Evolutionary conservation across 805 yeast genomes (phyloP).

Genomic region (Candida fluviatilis): DNA sequence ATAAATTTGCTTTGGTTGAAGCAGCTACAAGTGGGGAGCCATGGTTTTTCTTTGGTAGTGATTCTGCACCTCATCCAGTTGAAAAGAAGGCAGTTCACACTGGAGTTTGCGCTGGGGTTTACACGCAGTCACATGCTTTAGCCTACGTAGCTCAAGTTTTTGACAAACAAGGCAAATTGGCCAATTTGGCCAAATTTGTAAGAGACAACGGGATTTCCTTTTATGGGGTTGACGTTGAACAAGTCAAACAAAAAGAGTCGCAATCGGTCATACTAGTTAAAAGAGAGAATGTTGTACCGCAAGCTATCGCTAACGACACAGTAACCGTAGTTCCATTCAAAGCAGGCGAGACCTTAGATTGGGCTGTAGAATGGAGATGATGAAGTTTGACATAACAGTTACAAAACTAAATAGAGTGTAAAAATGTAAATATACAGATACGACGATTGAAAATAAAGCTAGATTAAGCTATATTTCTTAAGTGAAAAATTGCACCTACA

Average conservation of each 20-base stretch:
- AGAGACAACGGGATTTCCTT: conserved; percentile 68
- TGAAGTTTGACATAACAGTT: not conserved
- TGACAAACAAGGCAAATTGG: conserved; percentile 59
- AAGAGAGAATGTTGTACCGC: conserved; percentile 56
- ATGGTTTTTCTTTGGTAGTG: conserved; percentile 94
- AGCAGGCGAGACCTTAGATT: conserved; percentile 71
- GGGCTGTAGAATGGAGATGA: conserved; percentile 71
- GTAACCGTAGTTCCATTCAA: conserved; percentile 71
- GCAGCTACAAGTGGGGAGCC: conserved; percentile 94
- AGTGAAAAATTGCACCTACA: not conserved
- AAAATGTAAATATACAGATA: no score
- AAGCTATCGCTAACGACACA: conserved; percentile 42
- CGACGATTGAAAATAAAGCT: not conserved
- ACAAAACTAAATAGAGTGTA: conserved; percentile 1
- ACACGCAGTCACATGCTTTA: conserved; percentile 79
- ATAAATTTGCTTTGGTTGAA: conserved; percentile 69
- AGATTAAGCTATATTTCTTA: not conserved
- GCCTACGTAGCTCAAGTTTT: conserved; percentile 86
- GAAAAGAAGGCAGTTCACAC: conserved; percentile 68
- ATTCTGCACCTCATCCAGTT: conserved; percentile 95
- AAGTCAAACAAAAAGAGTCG: conserved; percentile 16
- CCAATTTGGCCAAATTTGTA: conserved; percentile 69
- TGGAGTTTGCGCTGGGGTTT: conserved; percentile 98
- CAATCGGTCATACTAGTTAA: conserved; percentile 48
- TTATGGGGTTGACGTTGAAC: conserved; percentile 49